Evolutionary conservation across 2,329 filamentous ascomycete species (phyloP).

Genomic region (Colletotrichum somersetense): DNA sequence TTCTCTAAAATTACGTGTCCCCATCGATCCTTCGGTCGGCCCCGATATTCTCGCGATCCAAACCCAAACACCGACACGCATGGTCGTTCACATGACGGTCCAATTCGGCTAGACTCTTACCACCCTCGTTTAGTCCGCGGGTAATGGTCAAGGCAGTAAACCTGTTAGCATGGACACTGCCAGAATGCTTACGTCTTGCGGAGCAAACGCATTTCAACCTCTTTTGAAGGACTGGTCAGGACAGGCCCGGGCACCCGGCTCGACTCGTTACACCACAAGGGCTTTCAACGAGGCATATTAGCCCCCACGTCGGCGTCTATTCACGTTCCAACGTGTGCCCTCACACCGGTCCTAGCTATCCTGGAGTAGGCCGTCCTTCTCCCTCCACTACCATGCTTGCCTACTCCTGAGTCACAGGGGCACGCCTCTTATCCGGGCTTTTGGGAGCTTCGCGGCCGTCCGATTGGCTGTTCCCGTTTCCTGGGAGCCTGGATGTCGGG

Average conservation of each 20-base stretch:
- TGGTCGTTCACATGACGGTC: slow-evolving; percentile 33
- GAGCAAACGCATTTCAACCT: slow-evolving; percentile 14
- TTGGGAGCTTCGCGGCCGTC: slow-evolving; percentile 6
- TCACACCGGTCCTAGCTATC: background rate
- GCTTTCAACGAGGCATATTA: slow-evolving; percentile 24
- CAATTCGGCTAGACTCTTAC: slow-evolving; percentile 30
- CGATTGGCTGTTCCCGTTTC: slow-evolving; percentile 34
- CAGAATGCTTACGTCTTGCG: slow-evolving; percentile 7
- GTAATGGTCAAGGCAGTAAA: slow-evolving; percentile 18
- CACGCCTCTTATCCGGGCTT: slow-evolving; percentile 17
- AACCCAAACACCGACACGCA: slow-evolving; percentile 14
- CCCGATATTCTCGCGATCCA: slow-evolving; percentile 24
- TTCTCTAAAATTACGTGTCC: slow-evolving; percentile 13
- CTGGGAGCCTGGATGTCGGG: slow-evolving; percentile 20
- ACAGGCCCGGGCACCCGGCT: background rate
- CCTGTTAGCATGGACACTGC: background rate
- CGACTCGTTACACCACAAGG: slow-evolving; percentile 10
- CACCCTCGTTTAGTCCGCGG: slow-evolving; percentile 4
- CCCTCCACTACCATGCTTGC: slow-evolving; percentile 25
- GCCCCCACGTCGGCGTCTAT: background rate
- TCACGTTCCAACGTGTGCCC: slow-evolving; percentile 10
- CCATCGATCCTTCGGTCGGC: slow-evolving; percentile 21
- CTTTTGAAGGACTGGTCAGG: background rate
- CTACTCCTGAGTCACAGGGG: slow-evolving; percentile 22
- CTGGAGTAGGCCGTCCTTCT: background rate